Conservation (phyloP, 768 basidiomycete species). For the Thelephora ganbajun region DNA sequence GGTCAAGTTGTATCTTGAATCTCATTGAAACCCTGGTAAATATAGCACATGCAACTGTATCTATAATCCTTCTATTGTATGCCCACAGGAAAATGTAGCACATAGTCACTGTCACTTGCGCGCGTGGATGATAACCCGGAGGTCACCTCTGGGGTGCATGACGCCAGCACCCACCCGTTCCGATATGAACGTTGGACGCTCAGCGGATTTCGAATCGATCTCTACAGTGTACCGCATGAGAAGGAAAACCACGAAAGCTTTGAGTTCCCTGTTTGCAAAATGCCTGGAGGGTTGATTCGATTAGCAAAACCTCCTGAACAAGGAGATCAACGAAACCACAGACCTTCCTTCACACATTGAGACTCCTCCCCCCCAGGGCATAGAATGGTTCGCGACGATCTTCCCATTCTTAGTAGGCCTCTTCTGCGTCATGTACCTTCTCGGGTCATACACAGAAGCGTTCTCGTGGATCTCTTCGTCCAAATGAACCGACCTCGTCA, state of each 20-base stretch:
- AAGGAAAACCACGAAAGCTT: background rate
- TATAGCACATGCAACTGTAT: too few relatives aligned
- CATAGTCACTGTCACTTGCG: too few relatives aligned
- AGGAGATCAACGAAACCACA: constrained; percentile 13
- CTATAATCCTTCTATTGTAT: too few relatives aligned
- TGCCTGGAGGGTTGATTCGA: background rate
- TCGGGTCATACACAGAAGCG: background rate
- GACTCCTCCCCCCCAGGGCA: constrained; percentile 8
- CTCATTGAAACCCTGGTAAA: too few relatives aligned
- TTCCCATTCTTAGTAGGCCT: background rate
- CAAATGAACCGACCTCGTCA: too few relatives aligned
- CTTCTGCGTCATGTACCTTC: background rate
- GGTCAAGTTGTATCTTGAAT: constrained; percentile 40
- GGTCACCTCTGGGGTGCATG: background rate
- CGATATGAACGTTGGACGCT: background rate
- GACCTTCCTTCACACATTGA: constrained; percentile 10
- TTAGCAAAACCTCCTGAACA: background rate
- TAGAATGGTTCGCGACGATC: too few relatives aligned
- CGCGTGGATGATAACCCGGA: background rate
- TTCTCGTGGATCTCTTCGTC: too few relatives aligned
- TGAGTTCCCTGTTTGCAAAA: background rate
- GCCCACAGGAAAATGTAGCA: too few relatives aligned
- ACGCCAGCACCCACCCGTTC: background rate
- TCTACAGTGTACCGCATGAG: background rate
- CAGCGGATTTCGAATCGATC: background rate